Percentiles rank a stretch among this genome's conserved stretches.
Conservation (phyloP, 176 grass and related monocot genomes). For the Oryza glaberrima region DNA sequence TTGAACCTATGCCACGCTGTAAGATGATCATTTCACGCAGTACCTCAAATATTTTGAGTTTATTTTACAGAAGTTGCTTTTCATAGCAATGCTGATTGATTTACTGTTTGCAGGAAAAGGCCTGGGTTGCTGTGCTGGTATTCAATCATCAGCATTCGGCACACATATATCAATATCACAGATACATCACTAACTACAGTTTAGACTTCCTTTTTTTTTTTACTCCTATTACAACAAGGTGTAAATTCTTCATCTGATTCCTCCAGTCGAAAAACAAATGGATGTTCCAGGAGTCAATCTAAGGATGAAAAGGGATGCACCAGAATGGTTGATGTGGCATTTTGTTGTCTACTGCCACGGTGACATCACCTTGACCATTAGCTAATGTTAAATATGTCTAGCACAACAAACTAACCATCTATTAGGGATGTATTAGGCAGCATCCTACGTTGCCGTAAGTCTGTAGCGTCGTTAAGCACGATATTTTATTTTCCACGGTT, state of each 20-base stretch:
- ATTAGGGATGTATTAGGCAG: slow-evolving; percentile 9
- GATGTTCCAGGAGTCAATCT: neutral
- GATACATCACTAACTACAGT: slow-evolving; percentile 32
- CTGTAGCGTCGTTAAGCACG: neutral
- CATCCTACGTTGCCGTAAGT: neutral
- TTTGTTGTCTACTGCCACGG: slow-evolving; percentile 17
- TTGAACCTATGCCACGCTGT: slow-evolving; percentile 8
- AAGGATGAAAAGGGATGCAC: slow-evolving; percentile 11
- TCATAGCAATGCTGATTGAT: slow-evolving; percentile 23
- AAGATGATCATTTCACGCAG: slow-evolving; percentile 22
- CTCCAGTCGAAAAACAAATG: slow-evolving; percentile 6
- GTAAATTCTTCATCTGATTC: slow-evolving; percentile 15
- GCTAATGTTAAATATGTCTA: slow-evolving; percentile 20
- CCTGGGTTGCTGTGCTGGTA: slow-evolving; percentile 33
- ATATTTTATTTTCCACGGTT: neutral
- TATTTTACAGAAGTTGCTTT: slow-evolving; percentile 14
- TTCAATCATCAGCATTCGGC: neutral
- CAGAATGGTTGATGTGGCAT: slow-evolving; percentile 9
- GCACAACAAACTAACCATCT: slow-evolving; percentile 8
- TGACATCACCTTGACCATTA: slow-evolving; percentile 32
- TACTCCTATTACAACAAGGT: neutral
- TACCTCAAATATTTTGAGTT: neutral
- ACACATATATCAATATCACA: neutral
- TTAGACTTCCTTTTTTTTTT: neutral
- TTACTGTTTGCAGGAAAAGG: slow-evolving; percentile 47